These are phyloP conservation scores for Phylloporus sp. DNA, from an alignment of 768 basidiomycete species.

Conservation along the genomic window DNA sequence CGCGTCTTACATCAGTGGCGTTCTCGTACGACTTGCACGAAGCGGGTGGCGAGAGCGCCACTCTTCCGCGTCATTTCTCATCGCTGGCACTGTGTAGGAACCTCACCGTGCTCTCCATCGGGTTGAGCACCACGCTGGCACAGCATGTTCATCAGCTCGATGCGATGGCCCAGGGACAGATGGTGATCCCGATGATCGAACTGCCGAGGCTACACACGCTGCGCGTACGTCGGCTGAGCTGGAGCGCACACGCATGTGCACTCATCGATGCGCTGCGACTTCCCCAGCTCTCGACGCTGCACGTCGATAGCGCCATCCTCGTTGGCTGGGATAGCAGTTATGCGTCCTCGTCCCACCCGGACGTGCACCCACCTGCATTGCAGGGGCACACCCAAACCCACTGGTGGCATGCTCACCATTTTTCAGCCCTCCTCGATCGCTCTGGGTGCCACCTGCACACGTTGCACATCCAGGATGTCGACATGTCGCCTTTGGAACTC, in stretches of 20 bases:
- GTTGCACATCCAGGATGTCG: conserved; percentile 18
- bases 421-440: conserved; percentile 21
- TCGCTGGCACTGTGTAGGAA: conserved; percentile 13
- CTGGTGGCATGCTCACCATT: conserved; percentile 23
- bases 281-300: conserved; percentile 18
- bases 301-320: conserved; percentile 21
- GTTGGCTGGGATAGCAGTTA: conserved; percentile 11
- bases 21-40: conserved; percentile 24
- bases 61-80: conserved; percentile 19
- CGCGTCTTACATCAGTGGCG: conserved; percentile 21
- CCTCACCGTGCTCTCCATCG: conserved; percentile 22
- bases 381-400: neutral
- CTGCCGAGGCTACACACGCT: conserved; percentile 20
- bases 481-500: conserved; percentile 21
- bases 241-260: conserved; percentile 12
- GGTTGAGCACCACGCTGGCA: conserved; percentile 10
- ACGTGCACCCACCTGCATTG: conserved; percentile 1
- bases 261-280: conserved; percentile 20
- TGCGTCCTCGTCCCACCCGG: conserved; percentile 7
- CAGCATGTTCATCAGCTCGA: conserved; percentile 15
- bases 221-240: conserved; percentile 20
- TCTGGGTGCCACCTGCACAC: conserved; percentile 18
- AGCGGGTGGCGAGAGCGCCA: conserved; percentile 21
- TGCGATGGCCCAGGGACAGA: conserved; percentile 3
- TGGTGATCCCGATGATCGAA: conserved; percentile 6